A percentile compares a stretch with the other conserved stretches of the same genome.
Evolutionary conservation across 2,329 filamentous ascomycete genomes (phyloP).

Genomic region (Fusarium nurragi): DNA sequence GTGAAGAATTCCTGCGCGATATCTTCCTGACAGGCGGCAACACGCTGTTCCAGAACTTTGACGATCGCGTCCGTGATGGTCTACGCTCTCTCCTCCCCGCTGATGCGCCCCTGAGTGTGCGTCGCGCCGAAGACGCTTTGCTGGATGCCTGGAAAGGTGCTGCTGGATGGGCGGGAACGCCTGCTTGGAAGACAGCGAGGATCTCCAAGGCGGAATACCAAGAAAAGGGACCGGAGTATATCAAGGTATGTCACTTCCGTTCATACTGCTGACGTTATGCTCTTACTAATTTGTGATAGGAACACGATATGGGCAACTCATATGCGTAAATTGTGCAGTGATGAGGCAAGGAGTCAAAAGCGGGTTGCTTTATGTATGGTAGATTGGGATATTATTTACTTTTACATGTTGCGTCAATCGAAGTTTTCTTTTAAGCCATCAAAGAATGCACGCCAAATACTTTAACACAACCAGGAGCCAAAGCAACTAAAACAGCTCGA

Average conservation of each 20-base stretch:
- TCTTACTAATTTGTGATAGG: constrained; percentile 53
- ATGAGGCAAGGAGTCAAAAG: constrained; percentile 39
- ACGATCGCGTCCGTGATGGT: constrained; percentile 79
- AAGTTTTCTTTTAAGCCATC: constrained; percentile 11
- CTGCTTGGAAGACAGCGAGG: constrained; percentile 69
- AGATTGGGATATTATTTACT: constrained; percentile 24
- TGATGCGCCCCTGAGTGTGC: constrained; percentile 72
- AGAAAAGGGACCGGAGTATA: constrained; percentile 93
- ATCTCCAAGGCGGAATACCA: constrained; percentile 84
- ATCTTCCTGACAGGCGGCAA: constrained; percentile 96
- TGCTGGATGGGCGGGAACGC: constrained; percentile 78
- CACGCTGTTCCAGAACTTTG: constrained; percentile 85
- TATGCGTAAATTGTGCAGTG: constrained; percentile 53
- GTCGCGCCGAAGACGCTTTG: constrained; percentile 78
- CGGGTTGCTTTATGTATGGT: constrained; percentile 32
- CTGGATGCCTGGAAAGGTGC: constrained; percentile 95
- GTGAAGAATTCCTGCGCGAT: constrained; percentile 79
- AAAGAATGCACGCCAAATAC: not conserved
- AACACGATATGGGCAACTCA: constrained; percentile 73
- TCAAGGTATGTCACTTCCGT: constrained; percentile 70
- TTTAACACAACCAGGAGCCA: not conserved
- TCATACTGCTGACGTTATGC: not conserved
- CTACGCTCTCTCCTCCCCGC: constrained; percentile 77
- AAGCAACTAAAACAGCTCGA: not conserved
- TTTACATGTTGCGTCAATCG: constrained; percentile 31